Evolutionary conservation across 352 stramenopile genomes (phyloP).

Genomic region (Pythium biforme): DNA sequence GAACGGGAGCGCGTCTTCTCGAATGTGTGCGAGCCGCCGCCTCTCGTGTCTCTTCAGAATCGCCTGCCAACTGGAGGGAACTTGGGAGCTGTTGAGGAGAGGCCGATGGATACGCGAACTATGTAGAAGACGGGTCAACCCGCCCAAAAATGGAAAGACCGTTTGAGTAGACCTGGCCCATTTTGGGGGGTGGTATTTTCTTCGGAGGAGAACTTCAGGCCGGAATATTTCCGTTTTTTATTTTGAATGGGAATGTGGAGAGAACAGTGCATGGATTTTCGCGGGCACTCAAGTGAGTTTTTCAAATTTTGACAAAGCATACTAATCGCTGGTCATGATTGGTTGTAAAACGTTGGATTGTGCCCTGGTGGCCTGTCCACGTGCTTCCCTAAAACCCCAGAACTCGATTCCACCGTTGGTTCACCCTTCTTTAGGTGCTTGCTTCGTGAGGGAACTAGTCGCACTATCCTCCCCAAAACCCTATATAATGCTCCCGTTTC

Average conservation of each 20-base stretch:
- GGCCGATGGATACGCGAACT: conserved; percentile 4
- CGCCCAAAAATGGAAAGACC: conserved; percentile 16
- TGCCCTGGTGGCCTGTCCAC: conserved; percentile 8
- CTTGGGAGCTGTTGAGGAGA: neutral
- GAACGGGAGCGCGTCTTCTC: conserved; percentile 5
- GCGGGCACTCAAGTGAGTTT: neutral
- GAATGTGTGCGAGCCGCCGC: conserved; percentile 14
- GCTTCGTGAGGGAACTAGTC: neutral
- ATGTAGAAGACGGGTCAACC: conserved; percentile 3
- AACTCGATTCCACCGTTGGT: neutral
- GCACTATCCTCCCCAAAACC: neutral
- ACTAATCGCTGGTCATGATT: conserved; percentile 6
- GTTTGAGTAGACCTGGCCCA: conserved; percentile 3
- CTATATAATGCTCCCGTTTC: neutral
- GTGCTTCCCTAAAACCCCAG: neutral
- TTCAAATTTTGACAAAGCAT: conserved; percentile 14
- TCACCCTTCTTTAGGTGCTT: neutral
- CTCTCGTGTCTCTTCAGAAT: conserved; percentile 26
- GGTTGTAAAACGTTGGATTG: conserved; percentile 7
- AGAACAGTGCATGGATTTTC: conserved; percentile 4
- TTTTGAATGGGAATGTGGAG: conserved; percentile 7
- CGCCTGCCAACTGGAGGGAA: neutral
- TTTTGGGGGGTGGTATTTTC: conserved; percentile 4
- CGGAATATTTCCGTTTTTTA: conserved; percentile 1
- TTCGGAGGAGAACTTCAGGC: conserved; percentile 3